phyloP scores from a whole-genome alignment of 1,284 basidiomycete genomes.

The Papiliotrema flavescens region DNA sequence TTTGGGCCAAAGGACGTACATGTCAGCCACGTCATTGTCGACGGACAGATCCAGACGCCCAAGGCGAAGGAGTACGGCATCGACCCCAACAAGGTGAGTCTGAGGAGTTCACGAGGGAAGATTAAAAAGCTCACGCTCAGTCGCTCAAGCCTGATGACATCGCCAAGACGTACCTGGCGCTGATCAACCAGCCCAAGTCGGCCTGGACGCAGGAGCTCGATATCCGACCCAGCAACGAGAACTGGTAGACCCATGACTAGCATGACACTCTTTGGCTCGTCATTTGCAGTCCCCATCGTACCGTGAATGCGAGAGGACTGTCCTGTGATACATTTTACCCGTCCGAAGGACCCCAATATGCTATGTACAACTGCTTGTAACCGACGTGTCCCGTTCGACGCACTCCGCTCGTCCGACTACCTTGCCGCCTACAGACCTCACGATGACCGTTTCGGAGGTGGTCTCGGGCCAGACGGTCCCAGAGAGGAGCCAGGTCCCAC shows the following conservation, averaged over 20 bases:
- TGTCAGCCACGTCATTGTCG: slow-evolving; percentile 49
- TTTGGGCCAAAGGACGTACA: slow-evolving; percentile 50
- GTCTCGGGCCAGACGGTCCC: too few species aligned
- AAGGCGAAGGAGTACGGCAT: slow-evolving; percentile 20
- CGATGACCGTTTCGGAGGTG: too few species aligned
- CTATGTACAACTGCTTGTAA: too few species aligned
- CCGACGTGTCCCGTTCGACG: too few species aligned
- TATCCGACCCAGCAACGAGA: slow-evolving; percentile 14
- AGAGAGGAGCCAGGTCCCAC: too few species aligned
- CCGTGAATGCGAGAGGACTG: too few species aligned
- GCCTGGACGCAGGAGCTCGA: slow-evolving; percentile 48
- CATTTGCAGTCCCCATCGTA: too few species aligned
- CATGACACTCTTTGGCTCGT: too few species aligned
- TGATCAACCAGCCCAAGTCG: slow-evolving; percentile 41
- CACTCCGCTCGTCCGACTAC: too few species aligned
- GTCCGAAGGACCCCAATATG: too few species aligned
- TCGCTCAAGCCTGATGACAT: slow-evolving; percentile 17
- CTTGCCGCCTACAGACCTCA: too few species aligned
- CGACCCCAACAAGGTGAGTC: slow-evolving; percentile 14
- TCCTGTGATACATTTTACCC: too few species aligned
- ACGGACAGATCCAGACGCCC: slow-evolving; percentile 45
- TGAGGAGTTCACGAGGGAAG: neutral
- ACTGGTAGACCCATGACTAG: neutral
- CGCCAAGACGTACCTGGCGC: slow-evolving; percentile 34
- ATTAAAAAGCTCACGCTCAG: neutral